Base-by-base conservation (phyloP, 805 yeast genomes). In the Wilhelminamyces savonicus region DNA sequence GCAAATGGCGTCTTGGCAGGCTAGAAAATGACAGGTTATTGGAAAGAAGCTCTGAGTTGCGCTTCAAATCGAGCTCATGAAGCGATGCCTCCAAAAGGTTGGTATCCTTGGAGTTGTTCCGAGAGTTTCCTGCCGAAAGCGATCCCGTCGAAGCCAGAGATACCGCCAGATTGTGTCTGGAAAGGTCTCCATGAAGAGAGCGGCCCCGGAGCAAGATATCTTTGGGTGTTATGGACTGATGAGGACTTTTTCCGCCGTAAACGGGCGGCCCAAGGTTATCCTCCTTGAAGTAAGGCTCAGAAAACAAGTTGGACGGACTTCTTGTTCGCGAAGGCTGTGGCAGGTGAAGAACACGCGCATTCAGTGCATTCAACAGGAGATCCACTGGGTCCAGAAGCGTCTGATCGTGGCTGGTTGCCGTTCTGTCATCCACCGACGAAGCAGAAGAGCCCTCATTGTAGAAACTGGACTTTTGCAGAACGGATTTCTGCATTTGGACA, bases 1-100 rank as follows among this genome's bases (percentile, higher is more conserved):
- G 76, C 5, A 76, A 57, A 19, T 70, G 75, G 35, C 80, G 54
- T 44, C 78, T 59, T 11, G 82, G 82, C 2, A 81, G 72, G 23
- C 8, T 7, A 8, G 66, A 44, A 46, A 54, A 43, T 30, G 57
- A 49, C 12, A 62, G 52, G 23, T 42, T 49, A 16, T 44, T 37
- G 7, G 46, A 33, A 28, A 35, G 9, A 29, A 28, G 1, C 28
- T 8, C 11, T 35, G 28, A 11, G 31, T 24, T 16, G 34, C 19
- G 13, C 19, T 17, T 17, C 19, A 60, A 37, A 16, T 52, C 52
- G 7, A 60, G 33, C 22, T 54, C 62, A 13, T 56, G 45, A 9
- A 60, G 27, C 1, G 56, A 36, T 7, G 45, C 54, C 1, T 44
- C 35, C 12, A 56, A 26, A n/a, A n/a, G n/a, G n/a, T n/a, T n/a